Evolutionary conservation across 306 rosid genomes (phyloP), one percentile per base, ranked within the genome.

Genomic region (Prunus padus): DNA sequence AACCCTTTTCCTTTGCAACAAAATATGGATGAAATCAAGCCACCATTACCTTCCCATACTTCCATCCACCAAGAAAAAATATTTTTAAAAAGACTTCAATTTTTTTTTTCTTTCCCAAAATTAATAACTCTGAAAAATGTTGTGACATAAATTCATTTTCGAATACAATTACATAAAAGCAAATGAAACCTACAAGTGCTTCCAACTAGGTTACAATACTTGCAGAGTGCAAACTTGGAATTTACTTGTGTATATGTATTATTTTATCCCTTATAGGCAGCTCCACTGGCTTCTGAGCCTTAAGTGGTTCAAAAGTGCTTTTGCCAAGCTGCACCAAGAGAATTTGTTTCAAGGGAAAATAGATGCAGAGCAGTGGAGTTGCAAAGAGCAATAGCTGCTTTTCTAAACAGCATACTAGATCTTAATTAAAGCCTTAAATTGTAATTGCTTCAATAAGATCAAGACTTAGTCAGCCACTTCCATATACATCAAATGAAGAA

Each of bases 231-330:
- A 26, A 26, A 2, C 28, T 26, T 26, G 28, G 28, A 26, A 26
- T 26, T 26, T 26, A 26, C 28, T 26, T 26, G 28, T 26, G 28
- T 26, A 26, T 26, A 26, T 26, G 28, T 26, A 26, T 26, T 26
- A 1, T 26, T 26, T 26, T 26, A 26, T 26, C 28, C 28, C 28
- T 26, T 26, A 26, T 26, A 26, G 28, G 28, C 28, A 26, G 28
- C 28, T 26, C 28, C 28, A 26, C 28, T 26, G 28, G 28, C 28
- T 26, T 26, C 28, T 26, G 2, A 26, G 28, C 28, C 28, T 26
- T 26, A 26, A 26, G 28, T 26, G 28, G 28, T 26, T 26, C 28
- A 26, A 96, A 54, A 96, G 91, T 30, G 72, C 82, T 26, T 77
- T 97, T 89, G 74, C 28, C 28, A 26, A 26, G 28, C 28, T 26